Conservation (phyloP, 306 rosid genomes). For the Dryas alaskensis region DNA sequence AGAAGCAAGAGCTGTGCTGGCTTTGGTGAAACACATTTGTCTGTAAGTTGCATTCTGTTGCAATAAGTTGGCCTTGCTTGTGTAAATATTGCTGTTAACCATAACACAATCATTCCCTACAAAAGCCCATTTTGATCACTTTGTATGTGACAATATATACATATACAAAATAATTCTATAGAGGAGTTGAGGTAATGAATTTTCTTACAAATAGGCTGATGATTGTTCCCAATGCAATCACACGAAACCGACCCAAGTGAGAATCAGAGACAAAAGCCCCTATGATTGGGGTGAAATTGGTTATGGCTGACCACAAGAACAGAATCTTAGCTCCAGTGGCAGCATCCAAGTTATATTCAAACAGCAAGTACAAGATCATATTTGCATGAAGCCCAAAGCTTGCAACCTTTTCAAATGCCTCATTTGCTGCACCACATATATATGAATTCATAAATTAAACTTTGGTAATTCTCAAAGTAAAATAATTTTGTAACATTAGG, state of each 20-base stretch:
- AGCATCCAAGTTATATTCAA: constrained; percentile 44
- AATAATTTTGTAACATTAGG: neutral
- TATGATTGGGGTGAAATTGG: constrained; percentile 41
- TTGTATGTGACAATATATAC: neutral
- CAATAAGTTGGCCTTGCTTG: constrained; percentile 68
- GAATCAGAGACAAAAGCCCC: constrained; percentile 91
- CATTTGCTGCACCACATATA: constrained; percentile 51
- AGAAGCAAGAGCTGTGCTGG: constrained; percentile 44
- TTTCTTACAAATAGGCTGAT: constrained; percentile 51
- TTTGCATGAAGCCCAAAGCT: constrained; percentile 60
- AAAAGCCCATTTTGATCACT: neutral
- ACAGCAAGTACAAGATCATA: constrained; percentile 54
- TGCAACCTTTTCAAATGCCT: constrained; percentile 76
- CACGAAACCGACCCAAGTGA: constrained; percentile 62
- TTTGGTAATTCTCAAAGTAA: neutral
- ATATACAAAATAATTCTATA: neutral
- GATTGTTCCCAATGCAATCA: constrained; percentile 47
- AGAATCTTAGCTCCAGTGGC: constrained; percentile 42
- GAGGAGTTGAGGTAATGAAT: neutral
- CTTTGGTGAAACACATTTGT: constrained; percentile 38
- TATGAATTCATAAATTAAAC: neutral
- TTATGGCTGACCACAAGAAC: constrained; percentile 50
- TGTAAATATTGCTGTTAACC: constrained; percentile 60
- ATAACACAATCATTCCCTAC: constrained; percentile 57
- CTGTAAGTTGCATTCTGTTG: neutral